These are phyloP conservation scores for Cordyceps militaris DNA, from an alignment of 2,329 filamentous ascomycete genomes.

Conservation along the genomic window DNA sequence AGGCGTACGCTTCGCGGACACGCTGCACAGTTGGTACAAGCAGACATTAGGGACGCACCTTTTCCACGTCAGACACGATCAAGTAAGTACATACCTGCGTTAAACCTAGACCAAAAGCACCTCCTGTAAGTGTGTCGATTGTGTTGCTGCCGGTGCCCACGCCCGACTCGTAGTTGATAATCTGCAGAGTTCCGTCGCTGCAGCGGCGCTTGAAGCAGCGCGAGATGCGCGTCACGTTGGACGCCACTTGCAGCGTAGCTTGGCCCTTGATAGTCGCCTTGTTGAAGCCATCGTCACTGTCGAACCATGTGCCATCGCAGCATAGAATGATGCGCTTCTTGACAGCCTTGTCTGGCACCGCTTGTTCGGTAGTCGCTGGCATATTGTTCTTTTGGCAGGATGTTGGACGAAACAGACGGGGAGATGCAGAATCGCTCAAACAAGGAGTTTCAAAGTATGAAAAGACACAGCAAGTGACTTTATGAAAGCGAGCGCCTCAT, in stretches of 20 bases:
- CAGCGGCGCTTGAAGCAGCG: slow-evolving; percentile 47
- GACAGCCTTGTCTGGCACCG: neutral
- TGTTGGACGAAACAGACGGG: neutral
- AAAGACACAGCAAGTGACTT: neutral
- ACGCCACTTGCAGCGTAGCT: slow-evolving; percentile 43
- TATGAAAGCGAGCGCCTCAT: neutral
- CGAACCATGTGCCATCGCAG: slow-evolving; percentile 50
- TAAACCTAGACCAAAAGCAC: slow-evolving; percentile 48
- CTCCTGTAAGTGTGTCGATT: slow-evolving; percentile 45
- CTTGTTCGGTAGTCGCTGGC: neutral
- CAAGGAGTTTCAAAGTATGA: neutral
- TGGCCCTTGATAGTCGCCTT: slow-evolving; percentile 31
- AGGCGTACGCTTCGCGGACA: slow-evolving; percentile 55
- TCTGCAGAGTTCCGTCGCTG: slow-evolving; percentile 46
- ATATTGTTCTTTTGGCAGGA: neutral
- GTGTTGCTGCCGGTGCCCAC: slow-evolving; percentile 47
- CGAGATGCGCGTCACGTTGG: slow-evolving; percentile 55
- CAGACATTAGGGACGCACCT: slow-evolving; percentile 6
- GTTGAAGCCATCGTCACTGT: slow-evolving; percentile 42
- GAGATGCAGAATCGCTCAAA: neutral
- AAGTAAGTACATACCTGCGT: slow-evolving; percentile 35
- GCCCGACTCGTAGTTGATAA: slow-evolving; percentile 55
- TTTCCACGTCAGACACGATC: neutral
- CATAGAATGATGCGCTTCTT: slow-evolving; percentile 44
- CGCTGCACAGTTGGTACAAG: slow-evolving; percentile 26